A percentile compares a stretch with the other conserved stretches of the same genome.
phyloP scores from a whole-genome alignment of 306 rosid genomes.

The Vigna nakashimae region DNA sequence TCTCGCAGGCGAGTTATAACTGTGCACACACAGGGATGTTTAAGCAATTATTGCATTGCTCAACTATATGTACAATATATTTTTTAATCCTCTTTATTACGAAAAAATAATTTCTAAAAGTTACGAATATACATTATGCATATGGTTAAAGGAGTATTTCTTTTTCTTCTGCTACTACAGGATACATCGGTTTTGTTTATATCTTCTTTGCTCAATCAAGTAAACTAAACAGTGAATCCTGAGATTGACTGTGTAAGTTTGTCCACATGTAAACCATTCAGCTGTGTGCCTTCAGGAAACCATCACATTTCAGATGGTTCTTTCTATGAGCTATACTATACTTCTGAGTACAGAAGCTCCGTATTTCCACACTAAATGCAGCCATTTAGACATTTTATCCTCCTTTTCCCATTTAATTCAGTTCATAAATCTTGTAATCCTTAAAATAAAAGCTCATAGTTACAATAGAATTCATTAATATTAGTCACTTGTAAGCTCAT shows the following conservation, averaged over 20 bases:
- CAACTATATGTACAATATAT: neutral
- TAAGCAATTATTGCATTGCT: neutral
- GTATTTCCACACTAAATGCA: neutral
- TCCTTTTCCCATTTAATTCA: neutral
- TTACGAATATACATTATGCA: neutral
- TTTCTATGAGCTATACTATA: conserved; percentile 3
- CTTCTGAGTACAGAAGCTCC: neutral
- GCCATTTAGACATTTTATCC: neutral
- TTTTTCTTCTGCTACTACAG: neutral
- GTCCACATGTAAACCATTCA: conserved; percentile 4
- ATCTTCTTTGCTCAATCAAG: conserved; percentile 1
- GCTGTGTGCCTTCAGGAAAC: neutral
- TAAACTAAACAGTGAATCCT: neutral
- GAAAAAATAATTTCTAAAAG: neutral
- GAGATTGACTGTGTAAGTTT: neutral
- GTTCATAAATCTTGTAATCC: neutral
- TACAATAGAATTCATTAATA: neutral
- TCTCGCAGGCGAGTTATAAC: neutral
- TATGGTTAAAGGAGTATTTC: neutral
- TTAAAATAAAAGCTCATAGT: neutral
- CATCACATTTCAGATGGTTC: neutral
- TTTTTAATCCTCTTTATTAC: neutral
- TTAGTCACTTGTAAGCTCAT: no score
- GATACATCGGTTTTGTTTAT: neutral
- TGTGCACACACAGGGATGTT: neutral